These are phyloP conservation scores for Phaeosphaeriaceae sp. DNA, from an alignment of 2,329 filamentous ascomycete species.

Conservation along the genomic window DNA sequence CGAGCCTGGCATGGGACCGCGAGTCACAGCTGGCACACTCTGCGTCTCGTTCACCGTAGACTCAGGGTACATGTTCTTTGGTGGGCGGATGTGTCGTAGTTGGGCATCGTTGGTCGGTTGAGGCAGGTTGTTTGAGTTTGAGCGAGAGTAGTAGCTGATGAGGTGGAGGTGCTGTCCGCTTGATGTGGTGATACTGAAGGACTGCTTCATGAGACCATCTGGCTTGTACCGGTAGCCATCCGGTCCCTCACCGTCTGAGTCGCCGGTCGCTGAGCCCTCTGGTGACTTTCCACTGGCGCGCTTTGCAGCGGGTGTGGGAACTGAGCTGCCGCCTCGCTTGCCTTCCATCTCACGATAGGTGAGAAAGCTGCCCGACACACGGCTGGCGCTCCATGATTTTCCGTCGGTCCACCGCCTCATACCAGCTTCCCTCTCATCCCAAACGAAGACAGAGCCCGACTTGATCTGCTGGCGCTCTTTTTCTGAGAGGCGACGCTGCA, in stretches of 20 bases:
- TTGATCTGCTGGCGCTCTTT: conserved; percentile 96
- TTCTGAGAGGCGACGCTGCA: conserved; percentile 91
- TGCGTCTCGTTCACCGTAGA: conserved; percentile 88
- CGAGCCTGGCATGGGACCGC: conserved; percentile 71
- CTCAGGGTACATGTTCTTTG: conserved; percentile 97
- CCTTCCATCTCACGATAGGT: conserved; percentile 99
- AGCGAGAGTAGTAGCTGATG: conserved; percentile 94
- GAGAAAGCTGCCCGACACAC: conserved; percentile 95
- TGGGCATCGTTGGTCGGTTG: conserved; percentile 83
- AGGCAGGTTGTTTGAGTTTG: conserved; percentile 76
- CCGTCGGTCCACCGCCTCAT: conserved; percentile 99
- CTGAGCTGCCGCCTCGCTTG: conserved; percentile 83
- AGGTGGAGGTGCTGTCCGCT: conserved; percentile 91
- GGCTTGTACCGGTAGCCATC: conserved; percentile 67
- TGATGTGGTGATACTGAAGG: conserved; percentile 97
- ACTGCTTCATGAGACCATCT: conserved; percentile 98
- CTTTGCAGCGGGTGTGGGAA: conserved; percentile 51
- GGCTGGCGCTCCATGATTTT: conserved; percentile 98
- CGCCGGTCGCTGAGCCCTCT: conserved; percentile 80
- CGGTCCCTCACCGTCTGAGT: conserved; percentile 76
- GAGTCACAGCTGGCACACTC: conserved; percentile 80
- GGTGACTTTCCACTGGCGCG: conserved; percentile 73
- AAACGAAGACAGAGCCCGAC: conserved; percentile 98
- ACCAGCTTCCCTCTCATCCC: conserved; percentile 97
- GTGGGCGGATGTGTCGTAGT: conserved; percentile 82